Evolutionary conservation across 2,329 filamentous ascomycete genomes (phyloP).

Genomic region (Aschersonia sp.): DNA sequence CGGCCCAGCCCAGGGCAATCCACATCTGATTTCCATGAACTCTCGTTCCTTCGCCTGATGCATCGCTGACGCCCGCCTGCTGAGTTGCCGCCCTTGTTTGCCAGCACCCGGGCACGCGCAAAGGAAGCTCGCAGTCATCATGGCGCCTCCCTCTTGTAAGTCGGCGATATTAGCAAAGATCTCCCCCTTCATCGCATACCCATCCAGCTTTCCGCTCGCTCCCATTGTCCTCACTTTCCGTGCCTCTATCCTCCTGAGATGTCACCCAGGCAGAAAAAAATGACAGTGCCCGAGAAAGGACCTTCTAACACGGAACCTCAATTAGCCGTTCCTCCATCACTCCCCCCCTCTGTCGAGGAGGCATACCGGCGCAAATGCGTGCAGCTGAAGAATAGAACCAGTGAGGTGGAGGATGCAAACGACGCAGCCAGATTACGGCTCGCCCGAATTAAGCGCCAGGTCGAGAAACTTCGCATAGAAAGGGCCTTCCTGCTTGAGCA

Average conservation of each 20-base stretch:
- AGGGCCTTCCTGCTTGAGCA: conserved; percentile 62
- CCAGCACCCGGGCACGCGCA: too few relatives aligned
- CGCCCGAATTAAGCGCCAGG: conserved; percentile 63
- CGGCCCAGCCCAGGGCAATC: too few relatives aligned
- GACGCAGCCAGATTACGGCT: conserved; percentile 70
- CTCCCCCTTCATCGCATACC: neutral
- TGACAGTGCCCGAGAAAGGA: conserved; percentile 16
- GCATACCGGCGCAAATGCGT: conserved; percentile 96
- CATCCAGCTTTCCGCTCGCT: neutral
- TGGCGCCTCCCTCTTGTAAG: conserved; percentile 16
- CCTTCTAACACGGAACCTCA: conserved; percentile 21
- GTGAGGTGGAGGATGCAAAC: conserved; percentile 84
- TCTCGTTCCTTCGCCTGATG: too few relatives aligned
- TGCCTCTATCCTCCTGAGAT: neutral
- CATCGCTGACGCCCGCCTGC: neutral
- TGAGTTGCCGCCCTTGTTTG: neutral
- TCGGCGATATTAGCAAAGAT: neutral
- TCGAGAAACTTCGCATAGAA: conserved; percentile 84
- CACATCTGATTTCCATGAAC: too few relatives aligned
- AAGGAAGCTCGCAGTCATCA: conserved; percentile 1
- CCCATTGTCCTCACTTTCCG: neutral
- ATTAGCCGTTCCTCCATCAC: conserved; percentile 37
- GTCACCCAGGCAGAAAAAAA: neutral
- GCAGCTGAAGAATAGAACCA: conserved; percentile 78
- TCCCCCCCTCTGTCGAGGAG: conserved; percentile 84